These are phyloP conservation scores for Cardamine resedifolia DNA, from an alignment of 345 rosid genomes.

Conservation along the genomic window DNA sequence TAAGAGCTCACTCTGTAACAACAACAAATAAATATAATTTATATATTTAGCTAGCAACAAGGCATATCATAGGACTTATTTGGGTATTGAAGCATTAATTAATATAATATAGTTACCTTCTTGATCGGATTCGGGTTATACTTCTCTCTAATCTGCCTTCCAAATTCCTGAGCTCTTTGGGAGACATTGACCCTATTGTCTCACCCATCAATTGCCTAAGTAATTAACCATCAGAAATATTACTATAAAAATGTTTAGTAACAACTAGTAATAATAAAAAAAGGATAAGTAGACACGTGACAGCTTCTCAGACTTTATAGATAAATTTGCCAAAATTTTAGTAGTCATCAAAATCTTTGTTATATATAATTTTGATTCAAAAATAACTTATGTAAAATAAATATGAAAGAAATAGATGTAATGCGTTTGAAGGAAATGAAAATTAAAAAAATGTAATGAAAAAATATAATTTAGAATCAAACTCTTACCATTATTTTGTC, in stretches of 20 bases:
- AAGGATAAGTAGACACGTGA: no score
- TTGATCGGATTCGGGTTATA: conserved; percentile 76
- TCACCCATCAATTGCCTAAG: conserved; percentile 85
- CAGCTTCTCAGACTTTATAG: no score
- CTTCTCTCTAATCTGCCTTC: conserved; percentile 77
- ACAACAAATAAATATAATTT: not conserved
- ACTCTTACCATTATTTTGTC: no score
- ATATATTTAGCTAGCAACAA: not conserved
- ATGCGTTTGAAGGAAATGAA: no score
- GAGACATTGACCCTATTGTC: conserved; percentile 46
- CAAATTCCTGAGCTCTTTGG: conserved; percentile 66
- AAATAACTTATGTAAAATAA: no score
- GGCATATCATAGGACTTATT: not conserved
- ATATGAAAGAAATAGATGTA: no score
- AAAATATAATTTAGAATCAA: no score
- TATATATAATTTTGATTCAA: no score
- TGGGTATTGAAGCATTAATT: not conserved
- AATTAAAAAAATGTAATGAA: no score
- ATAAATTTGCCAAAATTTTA: no score
- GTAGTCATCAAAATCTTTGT: no score
- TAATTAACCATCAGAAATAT: not conserved
- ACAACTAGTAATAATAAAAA: no score
- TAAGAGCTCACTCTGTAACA: not conserved
- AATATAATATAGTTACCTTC: conserved; percentile 56
- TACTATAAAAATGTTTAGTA: not conserved